Evolutionary conservation across 1,139 yeast species (phyloP).

Genomic region (Debaryomyces nepalensis): DNA sequence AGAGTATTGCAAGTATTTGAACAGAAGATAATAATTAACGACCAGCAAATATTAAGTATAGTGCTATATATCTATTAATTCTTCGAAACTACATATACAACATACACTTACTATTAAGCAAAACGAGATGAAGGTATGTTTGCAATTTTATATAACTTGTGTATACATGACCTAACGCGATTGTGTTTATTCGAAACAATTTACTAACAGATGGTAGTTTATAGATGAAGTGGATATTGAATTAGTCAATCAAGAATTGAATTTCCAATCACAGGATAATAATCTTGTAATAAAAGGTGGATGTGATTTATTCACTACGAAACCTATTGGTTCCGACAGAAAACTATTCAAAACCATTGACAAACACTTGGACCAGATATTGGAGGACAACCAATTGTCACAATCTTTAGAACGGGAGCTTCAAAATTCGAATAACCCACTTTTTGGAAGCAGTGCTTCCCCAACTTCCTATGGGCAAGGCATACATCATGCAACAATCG

Average conservation of each 20-base stretch:
- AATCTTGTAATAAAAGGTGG: constrained; percentile 79
- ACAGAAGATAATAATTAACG: neutral
- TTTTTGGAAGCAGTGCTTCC: constrained; percentile 44
- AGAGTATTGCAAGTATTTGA: neutral
- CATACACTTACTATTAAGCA: neutral
- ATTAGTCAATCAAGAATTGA: constrained; percentile 82
- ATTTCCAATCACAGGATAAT: constrained; percentile 86
- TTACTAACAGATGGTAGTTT: constrained; percentile 54
- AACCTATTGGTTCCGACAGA: constrained; percentile 87
- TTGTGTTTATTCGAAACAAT: neutral
- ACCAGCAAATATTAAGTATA: neutral
- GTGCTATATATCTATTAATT: neutral
- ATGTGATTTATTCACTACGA: constrained; percentile 91
- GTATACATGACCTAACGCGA: neutral
- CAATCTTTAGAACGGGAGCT: constrained; percentile 47
- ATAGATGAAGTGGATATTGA: constrained; percentile 92
- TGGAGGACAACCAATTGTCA: constrained; percentile 59
- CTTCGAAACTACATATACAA: neutral
- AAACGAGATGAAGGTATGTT: constrained; percentile 9
- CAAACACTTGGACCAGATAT: constrained; percentile 69
- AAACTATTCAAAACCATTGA: constrained; percentile 88
- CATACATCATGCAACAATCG: constrained; percentile 2
- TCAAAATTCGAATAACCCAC: constrained; percentile 40
- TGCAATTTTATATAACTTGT: neutral
- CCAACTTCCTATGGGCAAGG: constrained; percentile 24